Evolutionary conservation across 805 yeast species (phyloP).

Genomic region (Ogataea naganishii): DNA sequence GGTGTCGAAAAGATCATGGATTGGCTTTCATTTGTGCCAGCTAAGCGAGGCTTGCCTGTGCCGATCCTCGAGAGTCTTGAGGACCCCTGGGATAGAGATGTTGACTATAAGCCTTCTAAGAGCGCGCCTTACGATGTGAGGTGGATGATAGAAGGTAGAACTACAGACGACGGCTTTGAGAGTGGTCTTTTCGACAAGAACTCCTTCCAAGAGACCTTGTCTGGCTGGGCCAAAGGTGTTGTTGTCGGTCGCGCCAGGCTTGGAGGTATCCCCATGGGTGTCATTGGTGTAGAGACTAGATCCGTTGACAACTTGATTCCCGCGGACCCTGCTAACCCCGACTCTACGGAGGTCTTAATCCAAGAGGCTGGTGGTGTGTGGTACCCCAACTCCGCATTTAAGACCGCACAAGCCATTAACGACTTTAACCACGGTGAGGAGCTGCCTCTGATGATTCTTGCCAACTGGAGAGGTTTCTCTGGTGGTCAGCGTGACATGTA

Average conservation of each 20-base stretch:
- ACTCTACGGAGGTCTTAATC: slow-evolving; percentile 75
- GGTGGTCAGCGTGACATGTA: slow-evolving; percentile 99
- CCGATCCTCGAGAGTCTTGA: slow-evolving; percentile 70
- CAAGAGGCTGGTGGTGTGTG: slow-evolving; percentile 99
- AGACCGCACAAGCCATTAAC: slow-evolving; percentile 97
- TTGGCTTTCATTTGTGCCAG: slow-evolving; percentile 95
- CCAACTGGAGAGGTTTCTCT: slow-evolving; percentile 99
- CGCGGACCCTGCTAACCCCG: slow-evolving; percentile 98
- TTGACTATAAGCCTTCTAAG: slow-evolving; percentile 69
- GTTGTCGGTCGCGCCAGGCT: slow-evolving; percentile 98
- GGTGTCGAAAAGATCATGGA: slow-evolving; percentile 92
- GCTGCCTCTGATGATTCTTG: slow-evolving; percentile 92
- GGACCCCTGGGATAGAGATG: slow-evolving; percentile 91
- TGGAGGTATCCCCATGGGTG: slow-evolving; percentile 99
- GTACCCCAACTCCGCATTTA: slow-evolving; percentile 99
- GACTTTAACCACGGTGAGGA: slow-evolving; percentile 98
- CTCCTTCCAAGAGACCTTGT: slow-evolving; percentile 91
- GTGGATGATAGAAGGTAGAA: slow-evolving; percentile 87
- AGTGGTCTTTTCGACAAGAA: slow-evolving; percentile 85
- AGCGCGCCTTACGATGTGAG: slow-evolving; percentile 82
- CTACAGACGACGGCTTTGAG: slow-evolving; percentile 57
- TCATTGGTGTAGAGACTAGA: slow-evolving; percentile 91
- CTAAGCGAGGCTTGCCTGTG: slow-evolving; percentile 79
- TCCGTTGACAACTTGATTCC: slow-evolving; percentile 84
- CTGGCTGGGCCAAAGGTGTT: slow-evolving; percentile 99